These are phyloP conservation scores for Metarhizium guizhouense DNA, from an alignment of 2,329 filamentous ascomycete species.

Conservation along the genomic window DNA sequence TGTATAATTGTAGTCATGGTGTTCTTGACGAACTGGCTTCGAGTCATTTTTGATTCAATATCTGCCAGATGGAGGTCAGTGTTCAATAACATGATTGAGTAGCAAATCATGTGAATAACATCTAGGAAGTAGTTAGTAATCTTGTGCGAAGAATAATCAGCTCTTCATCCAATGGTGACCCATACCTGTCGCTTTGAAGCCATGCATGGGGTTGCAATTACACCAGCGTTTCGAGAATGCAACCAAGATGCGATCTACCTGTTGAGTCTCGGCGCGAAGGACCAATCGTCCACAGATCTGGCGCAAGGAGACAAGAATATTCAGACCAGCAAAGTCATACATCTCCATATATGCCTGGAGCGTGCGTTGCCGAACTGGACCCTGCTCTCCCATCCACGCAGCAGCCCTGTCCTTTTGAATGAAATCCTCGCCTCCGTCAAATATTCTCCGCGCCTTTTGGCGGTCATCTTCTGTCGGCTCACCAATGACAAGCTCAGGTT, in stretches of 20 bases:
- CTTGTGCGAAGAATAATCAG: not conserved
- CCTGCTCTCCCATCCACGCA: conserved; percentile 78
- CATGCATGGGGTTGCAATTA: conserved; percentile 83
- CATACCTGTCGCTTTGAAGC: conserved; percentile 81
- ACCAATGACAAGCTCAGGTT: conserved; percentile 48
- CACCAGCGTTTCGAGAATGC: conserved; percentile 88
- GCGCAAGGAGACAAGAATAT: conserved; percentile 69
- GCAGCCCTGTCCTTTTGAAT: conserved; percentile 73
- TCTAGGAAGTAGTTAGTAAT: conserved; percentile 34
- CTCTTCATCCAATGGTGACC: conserved; percentile 4
- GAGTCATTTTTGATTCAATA: conserved; percentile 94
- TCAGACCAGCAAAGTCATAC: conserved; percentile 76
- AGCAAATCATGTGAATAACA: conserved; percentile 94
- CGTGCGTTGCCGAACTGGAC: conserved; percentile 47
- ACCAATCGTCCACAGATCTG: conserved; percentile 74
- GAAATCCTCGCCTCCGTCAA: conserved; percentile 73
- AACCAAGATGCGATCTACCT: conserved; percentile 89
- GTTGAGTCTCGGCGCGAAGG: conserved; percentile 87
- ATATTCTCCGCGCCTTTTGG: conserved; percentile 74
- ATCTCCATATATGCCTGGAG: conserved; percentile 80
- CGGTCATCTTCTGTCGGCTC: conserved; percentile 60
- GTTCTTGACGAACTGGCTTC: conserved; percentile 90
- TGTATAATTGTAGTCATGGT: conserved; percentile 84
- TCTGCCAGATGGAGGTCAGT: conserved; percentile 93
- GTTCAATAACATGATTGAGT: conserved; percentile 89